Percentiles rank a stretch among this genome's conserved stretches.
Evolutionary conservation across 1,139 yeast species (phyloP).

Genomic region (Hansenula sp.): DNA sequence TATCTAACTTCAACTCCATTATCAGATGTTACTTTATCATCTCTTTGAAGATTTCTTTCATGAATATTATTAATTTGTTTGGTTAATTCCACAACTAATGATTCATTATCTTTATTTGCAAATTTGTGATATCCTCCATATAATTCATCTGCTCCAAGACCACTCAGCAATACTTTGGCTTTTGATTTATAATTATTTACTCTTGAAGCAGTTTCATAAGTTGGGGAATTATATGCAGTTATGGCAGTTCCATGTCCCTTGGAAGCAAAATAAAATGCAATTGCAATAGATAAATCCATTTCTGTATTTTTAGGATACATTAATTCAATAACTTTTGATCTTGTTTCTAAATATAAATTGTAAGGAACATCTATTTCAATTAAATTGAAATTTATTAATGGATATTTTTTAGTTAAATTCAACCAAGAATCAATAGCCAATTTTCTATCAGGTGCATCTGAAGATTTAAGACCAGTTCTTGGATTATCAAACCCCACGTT

Average conservation of each 20-base stretch:
- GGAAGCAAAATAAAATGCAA: slow-evolving; percentile 91
- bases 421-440: slow-evolving; percentile 63
- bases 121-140: slow-evolving; percentile 80
- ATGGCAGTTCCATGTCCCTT: slow-evolving; percentile 39
- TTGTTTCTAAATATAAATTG: slow-evolving; percentile 51
- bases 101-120: slow-evolving; percentile 27
- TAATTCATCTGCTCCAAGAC: slow-evolving; percentile 95
- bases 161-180: slow-evolving; percentile 76
- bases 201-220: slow-evolving; percentile 9
- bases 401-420: slow-evolving; percentile 39
- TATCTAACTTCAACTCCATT: slow-evolving; percentile 93
- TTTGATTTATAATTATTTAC: slow-evolving; percentile 36
- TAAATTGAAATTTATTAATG: slow-evolving; percentile 37
- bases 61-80: slow-evolving; percentile 72
- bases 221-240: slow-evolving; percentile 17
- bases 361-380: slow-evolving; percentile 73
- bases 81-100: slow-evolving; percentile 50
- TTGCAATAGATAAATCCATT: slow-evolving; percentile 92
- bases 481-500: slow-evolving; percentile 94
- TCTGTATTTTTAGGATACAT: slow-evolving; percentile 87
- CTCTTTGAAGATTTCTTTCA: slow-evolving; percentile 80
- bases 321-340: slow-evolving; percentile 49
- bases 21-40: slow-evolving; percentile 77
- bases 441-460: slow-evolving; percentile 76
- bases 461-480: slow-evolving; percentile 58